A percentile compares a stretch with the other conserved stretches of the same genome.
phyloP scores from a whole-genome alignment of 495 filamentous ascomycete species.

The Cercophora newfieldiana region DNA sequence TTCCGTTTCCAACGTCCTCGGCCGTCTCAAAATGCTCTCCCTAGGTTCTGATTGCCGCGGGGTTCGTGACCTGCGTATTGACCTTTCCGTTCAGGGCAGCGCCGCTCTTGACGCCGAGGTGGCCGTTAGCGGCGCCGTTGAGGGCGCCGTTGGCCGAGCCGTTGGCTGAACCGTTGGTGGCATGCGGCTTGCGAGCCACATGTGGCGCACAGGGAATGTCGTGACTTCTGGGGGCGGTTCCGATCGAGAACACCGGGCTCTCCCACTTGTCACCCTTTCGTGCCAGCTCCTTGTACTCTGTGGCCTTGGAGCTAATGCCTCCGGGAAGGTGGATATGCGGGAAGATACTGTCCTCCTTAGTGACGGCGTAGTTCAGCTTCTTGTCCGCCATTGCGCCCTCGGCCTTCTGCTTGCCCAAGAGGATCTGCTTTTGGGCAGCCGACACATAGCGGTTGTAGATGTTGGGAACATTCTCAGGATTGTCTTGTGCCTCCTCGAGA shows the following conservation, averaged over 20 bases:
- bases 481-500: constrained; percentile 60
- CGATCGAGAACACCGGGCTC: constrained; percentile 89
- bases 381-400: constrained; percentile 63
- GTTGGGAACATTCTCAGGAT: constrained; percentile 77
- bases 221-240: constrained; percentile 68
- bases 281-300: constrained; percentile 88
- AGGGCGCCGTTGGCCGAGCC: constrained; percentile 8
- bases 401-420: constrained; percentile 72
- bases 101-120: not conserved
- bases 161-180: constrained; percentile 16
- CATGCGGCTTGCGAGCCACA: constrained; percentile 65
- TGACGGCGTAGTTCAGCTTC: constrained; percentile 84
- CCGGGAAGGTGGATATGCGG: constrained; percentile 83
- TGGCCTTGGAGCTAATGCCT: constrained; percentile 90
- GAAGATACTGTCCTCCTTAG: constrained; percentile 89
- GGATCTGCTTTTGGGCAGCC: constrained; percentile 71
- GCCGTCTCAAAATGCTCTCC: constrained; percentile 17
- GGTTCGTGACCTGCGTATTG: constrained; percentile 15
- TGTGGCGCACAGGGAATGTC: constrained; percentile 65
- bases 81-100: constrained; percentile 2
- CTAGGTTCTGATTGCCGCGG: constrained; percentile 12
- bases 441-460: constrained; percentile 82
- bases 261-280: constrained; percentile 91
- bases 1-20: not conserved
- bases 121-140: not conserved